Evolutionary conservation across 1,284 basidiomycete genomes (phyloP).

Genomic region (Ustilago shanxiensis): DNA sequence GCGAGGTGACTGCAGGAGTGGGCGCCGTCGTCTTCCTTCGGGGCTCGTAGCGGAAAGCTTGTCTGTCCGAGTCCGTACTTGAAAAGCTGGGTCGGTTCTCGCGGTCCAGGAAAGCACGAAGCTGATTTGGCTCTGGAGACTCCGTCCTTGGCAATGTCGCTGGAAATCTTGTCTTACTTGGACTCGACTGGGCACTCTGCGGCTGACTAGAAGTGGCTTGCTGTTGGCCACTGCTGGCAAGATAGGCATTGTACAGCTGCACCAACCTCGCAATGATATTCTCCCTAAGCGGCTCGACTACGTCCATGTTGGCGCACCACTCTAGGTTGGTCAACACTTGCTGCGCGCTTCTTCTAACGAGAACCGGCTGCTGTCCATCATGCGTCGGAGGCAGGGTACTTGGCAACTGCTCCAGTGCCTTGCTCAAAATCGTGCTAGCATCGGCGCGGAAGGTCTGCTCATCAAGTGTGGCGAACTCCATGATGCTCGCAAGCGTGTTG

Average conservation of each 20-base stretch:
- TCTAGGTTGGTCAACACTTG: constrained; percentile 52
- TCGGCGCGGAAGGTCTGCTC: constrained; percentile 57
- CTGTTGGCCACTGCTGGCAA: constrained; percentile 3
- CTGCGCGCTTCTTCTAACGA: constrained; percentile 44
- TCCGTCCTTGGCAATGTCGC: constrained; percentile 20
- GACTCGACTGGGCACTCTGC: constrained; percentile 26
- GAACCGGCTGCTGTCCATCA: constrained; percentile 33
- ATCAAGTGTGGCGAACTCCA: constrained; percentile 50
- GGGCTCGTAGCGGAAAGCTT: constrained; percentile 32
- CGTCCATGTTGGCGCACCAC: constrained; percentile 55
- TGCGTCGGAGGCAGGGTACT: constrained; percentile 35
- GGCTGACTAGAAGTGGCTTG: constrained; percentile 6
- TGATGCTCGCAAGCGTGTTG: constrained; percentile 54
- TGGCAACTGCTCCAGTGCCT: constrained; percentile 48
- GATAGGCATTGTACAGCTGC: constrained; percentile 37
- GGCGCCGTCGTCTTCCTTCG: constrained; percentile 40
- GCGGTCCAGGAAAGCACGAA: constrained; percentile 23
- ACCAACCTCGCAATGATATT: constrained; percentile 40
- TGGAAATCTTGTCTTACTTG: constrained; percentile 13
- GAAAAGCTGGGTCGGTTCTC: constrained; percentile 39
- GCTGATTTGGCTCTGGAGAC: constrained; percentile 37
- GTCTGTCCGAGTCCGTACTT: constrained; percentile 24
- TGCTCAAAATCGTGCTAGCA: constrained; percentile 53
- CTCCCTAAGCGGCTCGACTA: constrained; percentile 44
- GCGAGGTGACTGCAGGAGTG: background rate